These are phyloP conservation scores for Brachypodium distachyon DNA, from an alignment of 202 grass and related monocot genomes.

Conservation along the genomic window DNA sequence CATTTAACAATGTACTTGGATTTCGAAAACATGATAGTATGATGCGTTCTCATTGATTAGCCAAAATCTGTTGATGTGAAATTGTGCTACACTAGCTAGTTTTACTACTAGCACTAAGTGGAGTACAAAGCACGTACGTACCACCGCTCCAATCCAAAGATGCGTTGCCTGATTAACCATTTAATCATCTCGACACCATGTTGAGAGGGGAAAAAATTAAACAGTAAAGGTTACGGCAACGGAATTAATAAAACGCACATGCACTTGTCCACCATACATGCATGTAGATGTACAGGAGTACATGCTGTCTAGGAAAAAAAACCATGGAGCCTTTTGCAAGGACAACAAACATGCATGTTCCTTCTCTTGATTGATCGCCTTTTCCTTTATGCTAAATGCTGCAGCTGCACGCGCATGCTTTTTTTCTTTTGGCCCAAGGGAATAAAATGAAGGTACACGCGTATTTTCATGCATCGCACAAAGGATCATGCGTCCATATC, in stretches of 20 bases:
- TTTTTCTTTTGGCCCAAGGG: not conserved
- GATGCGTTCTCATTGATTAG: no score
- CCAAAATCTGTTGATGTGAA: no score
- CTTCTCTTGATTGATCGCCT: slow-evolving; percentile 9
- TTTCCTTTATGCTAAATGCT: slow-evolving; percentile 6
- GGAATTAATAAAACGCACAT: slow-evolving; percentile 37
- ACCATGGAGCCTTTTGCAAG: slow-evolving; percentile 9
- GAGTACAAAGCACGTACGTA: no score
- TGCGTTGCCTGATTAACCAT: not conserved
- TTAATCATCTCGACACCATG: not conserved
- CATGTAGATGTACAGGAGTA: not conserved
- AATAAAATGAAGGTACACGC: not conserved
- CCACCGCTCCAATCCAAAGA: not conserved
- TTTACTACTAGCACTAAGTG: not conserved
- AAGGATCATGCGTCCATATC: not conserved
- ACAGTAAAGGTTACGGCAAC: slow-evolving; percentile 36
- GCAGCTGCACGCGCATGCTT: not conserved
- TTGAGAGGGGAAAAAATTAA: no score
- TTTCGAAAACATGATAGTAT: no score
- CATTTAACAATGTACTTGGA: no score
- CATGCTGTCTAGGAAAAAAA: slow-evolving; percentile 5
- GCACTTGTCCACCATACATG: slow-evolving; percentile 28
- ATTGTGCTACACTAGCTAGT: no score
- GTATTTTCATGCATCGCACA: not conserved
- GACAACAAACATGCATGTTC: slow-evolving; percentile 37